Conservation (phyloP, 257 asterid genomes). For the Leptodermis oblonga region DNA sequence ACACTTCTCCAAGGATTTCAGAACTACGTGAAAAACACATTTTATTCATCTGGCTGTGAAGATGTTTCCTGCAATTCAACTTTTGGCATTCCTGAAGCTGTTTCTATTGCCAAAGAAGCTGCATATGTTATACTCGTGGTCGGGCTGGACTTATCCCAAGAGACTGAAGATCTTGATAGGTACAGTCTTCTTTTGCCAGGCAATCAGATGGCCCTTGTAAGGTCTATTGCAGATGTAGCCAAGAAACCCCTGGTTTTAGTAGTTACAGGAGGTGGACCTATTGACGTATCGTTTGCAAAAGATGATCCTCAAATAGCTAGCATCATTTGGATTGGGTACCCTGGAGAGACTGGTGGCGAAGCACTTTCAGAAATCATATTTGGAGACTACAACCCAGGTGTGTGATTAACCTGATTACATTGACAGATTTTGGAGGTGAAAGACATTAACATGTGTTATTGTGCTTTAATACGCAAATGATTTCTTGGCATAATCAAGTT, state of each 20-base stretch:
- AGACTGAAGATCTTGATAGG: conserved; percentile 79
- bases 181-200: conserved; percentile 92
- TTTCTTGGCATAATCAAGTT: not conserved
- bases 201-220: conserved; percentile 53
- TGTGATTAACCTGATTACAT: conserved; percentile 7
- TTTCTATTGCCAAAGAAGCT: conserved; percentile 51
- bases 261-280: conserved; percentile 86
- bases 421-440: not conserved
- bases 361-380: conserved; percentile 78
- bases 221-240: conserved; percentile 52
- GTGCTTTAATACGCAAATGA: not conserved
- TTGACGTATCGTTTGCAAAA: conserved; percentile 73
- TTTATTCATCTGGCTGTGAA: conserved; percentile 64
- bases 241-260: conserved; percentile 66
- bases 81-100: conserved; percentile 46
- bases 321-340: too few species aligned
- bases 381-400: conserved; percentile 84
- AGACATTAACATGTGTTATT: not conserved
- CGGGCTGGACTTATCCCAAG: conserved; percentile 84
- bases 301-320: conserved; percentile 54
- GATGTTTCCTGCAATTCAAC: conserved; percentile 67
- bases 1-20: conserved; percentile 55
- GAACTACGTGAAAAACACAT: conserved; percentile 34
- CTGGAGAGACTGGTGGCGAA: too few species aligned
- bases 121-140: conserved; percentile 64